phyloP scores from a whole-genome alignment of 2,329 filamentous ascomycete species.

The Trichoderma sp. region DNA sequence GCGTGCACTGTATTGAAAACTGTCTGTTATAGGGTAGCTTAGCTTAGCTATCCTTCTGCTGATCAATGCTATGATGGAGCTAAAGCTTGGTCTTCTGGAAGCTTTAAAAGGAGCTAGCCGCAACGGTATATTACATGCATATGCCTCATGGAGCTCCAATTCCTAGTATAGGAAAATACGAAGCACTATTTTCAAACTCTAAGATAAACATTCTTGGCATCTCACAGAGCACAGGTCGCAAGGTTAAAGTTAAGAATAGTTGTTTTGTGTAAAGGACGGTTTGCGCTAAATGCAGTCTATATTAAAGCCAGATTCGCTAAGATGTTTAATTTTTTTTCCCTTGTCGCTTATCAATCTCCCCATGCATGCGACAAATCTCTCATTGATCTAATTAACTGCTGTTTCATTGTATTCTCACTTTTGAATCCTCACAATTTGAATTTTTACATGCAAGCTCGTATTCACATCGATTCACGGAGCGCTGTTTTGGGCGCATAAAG shows the following conservation, averaged over 20 bases:
- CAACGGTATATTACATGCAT: background rate
- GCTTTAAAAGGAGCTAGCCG: background rate
- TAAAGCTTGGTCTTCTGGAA: background rate
- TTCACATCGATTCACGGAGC: constrained; percentile 8
- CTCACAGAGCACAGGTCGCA: background rate
- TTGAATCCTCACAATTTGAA: background rate
- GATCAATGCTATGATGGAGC: too few species aligned
- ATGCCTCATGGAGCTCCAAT: background rate
- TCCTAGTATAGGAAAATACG: background rate
- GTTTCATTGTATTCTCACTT: background rate
- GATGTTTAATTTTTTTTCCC: background rate
- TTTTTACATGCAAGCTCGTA: constrained; percentile 11
- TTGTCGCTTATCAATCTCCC: background rate
- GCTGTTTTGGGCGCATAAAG: constrained; percentile 18
- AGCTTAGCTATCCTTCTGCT: too few species aligned
- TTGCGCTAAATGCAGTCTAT: constrained; percentile 9
- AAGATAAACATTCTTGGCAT: constrained; percentile 8
- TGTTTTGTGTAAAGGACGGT: constrained; percentile 3
- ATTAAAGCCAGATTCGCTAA: background rate
- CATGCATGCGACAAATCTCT: background rate
- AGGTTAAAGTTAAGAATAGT: background rate
- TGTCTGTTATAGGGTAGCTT: background rate
- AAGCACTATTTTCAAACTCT: background rate
- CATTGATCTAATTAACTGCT: background rate
- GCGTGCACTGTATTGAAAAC: background rate